Base-by-base conservation (phyloP, 2,329 filamentous ascomycete genomes). In the Dissoconium aciculare region DNA sequence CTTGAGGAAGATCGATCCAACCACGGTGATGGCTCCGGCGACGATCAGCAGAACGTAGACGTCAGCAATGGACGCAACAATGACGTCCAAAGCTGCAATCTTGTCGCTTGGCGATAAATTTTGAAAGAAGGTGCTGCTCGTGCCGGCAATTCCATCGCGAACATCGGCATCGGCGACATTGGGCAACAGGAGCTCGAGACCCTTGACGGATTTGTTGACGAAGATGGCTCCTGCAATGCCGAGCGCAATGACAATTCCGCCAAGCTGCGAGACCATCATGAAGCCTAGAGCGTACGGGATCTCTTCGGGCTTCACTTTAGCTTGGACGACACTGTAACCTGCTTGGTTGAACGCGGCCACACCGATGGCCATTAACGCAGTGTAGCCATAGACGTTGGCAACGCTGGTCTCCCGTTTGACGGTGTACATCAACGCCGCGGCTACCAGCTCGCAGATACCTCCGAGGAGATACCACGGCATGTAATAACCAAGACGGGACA, bases 401-500 rank as follows among this genome's bases (percentile, higher is more conserved):
- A 15, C 26, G 16, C 31, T 25, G 10, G 43, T 47, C 9, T 35
- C 21, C 6, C 28, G 15, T 5, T 31, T 24, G 10, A 45, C 36
- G 11, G 36, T 44, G 45, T 49, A 50, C 44, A 62, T 47, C 15
- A 58, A 39, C 0, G 50, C 51, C 9, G 47, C 50, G 2, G 57
- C 60, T 4, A 52, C 40, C 2, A 54, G 34, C 10, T 52, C 43
- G 3, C 62, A 36, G 6, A 53, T 25, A 3, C 54, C 52, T 3
- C 54, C 52, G 24, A 52, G 33, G 3, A 59, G 32, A 40, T 52
- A 66, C 50, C 49, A 63, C 0, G 52, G 54, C 47, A 52, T 54
- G 41, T 58, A 62, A 19, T 52, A 50, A 17, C 56, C 53, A 3
- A 56, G 35, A 2, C 42, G 44, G 0, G 56, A 51, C 23, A 67